These are phyloP conservation scores for Malassezia arunalokei DNA, from an alignment of 1,284 basidiomycete species.

Conservation along the genomic window DNA sequence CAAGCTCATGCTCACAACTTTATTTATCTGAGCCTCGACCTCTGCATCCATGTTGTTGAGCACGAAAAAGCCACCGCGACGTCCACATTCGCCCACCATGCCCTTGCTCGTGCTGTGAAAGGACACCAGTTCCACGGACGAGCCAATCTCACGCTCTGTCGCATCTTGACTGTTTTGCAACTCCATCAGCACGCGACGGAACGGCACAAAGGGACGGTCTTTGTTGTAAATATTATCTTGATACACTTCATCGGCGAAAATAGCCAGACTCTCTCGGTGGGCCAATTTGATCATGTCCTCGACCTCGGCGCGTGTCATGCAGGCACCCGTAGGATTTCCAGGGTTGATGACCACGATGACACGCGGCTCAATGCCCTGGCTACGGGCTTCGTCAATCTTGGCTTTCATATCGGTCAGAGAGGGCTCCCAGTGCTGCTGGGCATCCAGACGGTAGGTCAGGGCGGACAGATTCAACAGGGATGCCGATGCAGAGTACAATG, in stretches of 20 bases:
- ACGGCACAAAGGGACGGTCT: conserved; percentile 36
- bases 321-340: conserved; percentile 42
- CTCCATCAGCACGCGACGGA: conserved; percentile 42
- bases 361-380: conserved; percentile 51
- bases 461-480: conserved; percentile 70
- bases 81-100: conserved; percentile 40
- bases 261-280: conserved; percentile 32
- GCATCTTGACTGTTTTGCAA: conserved; percentile 19
- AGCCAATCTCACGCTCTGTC: conserved; percentile 25
- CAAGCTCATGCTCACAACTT: conserved; percentile 37
- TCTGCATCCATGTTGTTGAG: conserved; percentile 39
- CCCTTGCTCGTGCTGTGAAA: conserved; percentile 44
- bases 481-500: conserved; percentile 86
- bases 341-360: conserved; percentile 43
- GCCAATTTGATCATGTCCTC: conserved; percentile 35
- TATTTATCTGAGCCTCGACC: conserved; percentile 40
- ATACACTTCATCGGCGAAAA: conserved; percentile 45
- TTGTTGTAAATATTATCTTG: conserved; percentile 42
- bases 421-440: conserved; percentile 72
- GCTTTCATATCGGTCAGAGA: conserved; percentile 59
- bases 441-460: conserved; percentile 79
- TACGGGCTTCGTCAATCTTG: conserved; percentile 58
- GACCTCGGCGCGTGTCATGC: conserved; percentile 34
- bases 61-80: conserved; percentile 43
- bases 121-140: conserved; percentile 38